Base-by-base conservation (phyloP, 2,329 filamentous ascomycete species). In the Lasiodiplodia citricola region DNA sequence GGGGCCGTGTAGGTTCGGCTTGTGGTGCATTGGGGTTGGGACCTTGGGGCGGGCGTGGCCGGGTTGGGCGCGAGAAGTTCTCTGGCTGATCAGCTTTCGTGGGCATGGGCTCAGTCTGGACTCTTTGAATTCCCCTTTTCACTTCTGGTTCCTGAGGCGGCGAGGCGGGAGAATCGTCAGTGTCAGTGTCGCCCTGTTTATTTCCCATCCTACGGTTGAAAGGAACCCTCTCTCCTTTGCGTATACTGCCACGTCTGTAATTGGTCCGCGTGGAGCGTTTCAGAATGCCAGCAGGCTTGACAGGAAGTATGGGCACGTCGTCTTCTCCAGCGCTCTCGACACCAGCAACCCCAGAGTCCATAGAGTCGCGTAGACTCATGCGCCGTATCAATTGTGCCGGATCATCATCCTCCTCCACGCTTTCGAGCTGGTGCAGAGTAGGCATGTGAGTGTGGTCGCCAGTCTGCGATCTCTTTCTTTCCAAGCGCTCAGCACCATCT, bases 261-360 rank as follows among this genome's bases (percentile, higher is more conserved):
- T 92, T 95, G 5, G 96, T 99, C 67, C 93, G 88, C 23, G 94
- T 99, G 14, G 96, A 97, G 70, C 96, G 88, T 73, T 96, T 91
- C 60, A 99, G 83, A 38, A 93, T 92, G 3, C 93, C 93, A 1
- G 90, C 89, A 23, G 91, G 82, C 68, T 87, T 89, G 68, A 91
- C 87, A 1, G 94, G 92, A 52, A 98, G 83, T 71, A 98, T 97
- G 7, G 94, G 94, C 83, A 92, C 90, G 76, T 98, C 95, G 51
- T 93, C 92, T 25, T 80, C 73, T 18, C 74, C 68, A 7, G 77
- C 75, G 73, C 77, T 77, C 57, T 85, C 82, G 35, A 60, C 51
- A 14, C 74, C 76, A 18, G 60, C 82, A 25, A 60, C 51, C 23
- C 76, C 77, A 35, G 79, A 77, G 44, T 76, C 79, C 73, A 75